Evolutionary conservation across 2,329 filamentous ascomycete species (phyloP).

Genomic region (Paecilomyces sp.): DNA sequence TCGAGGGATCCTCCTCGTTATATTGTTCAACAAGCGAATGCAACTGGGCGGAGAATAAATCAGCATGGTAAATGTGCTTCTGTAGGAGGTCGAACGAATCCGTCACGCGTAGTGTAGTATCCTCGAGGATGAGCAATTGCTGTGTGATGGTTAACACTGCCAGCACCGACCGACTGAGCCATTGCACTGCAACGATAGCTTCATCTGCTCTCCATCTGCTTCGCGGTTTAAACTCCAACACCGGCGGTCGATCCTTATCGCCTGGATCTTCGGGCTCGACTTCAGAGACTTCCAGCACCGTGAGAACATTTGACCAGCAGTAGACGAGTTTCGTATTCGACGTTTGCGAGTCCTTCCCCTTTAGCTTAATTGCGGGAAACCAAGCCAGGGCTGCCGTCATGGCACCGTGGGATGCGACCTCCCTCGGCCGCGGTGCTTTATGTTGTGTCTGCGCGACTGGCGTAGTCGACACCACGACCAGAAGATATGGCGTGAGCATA

Average conservation of each 20-base stretch:
- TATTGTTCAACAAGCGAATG: constrained; percentile 78
- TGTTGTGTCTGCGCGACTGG: constrained; percentile 94
- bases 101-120: constrained; percentile 79
- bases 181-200: constrained; percentile 91
- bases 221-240: constrained; percentile 70
- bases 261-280: constrained; percentile 48
- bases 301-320: constrained; percentile 98
- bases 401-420: constrained; percentile 79
- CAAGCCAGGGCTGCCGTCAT: constrained; percentile 92
- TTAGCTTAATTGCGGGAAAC: constrained; percentile 94
- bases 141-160: constrained; percentile 92
- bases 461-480: constrained; percentile 96
- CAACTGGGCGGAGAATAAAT: constrained; percentile 83
- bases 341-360: constrained; percentile 60
- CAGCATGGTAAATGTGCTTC: constrained; percentile 85
- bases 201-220: constrained; percentile 92
- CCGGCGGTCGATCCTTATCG: constrained; percentile 70
- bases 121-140: constrained; percentile 84
- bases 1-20: constrained; percentile 76
- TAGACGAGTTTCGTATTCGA: constrained; percentile 82
- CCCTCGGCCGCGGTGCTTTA: constrained; percentile 85
- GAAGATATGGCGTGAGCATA: constrained; percentile 87
- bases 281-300: constrained; percentile 81
- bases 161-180: constrained; percentile 88
- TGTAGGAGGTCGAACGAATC: constrained; percentile 89